Evolutionary conservation across 768 basidiomycete genomes (phyloP), one percentile per base, ranked within the genome.

Genomic region (Agaricus sinodeliciosus): DNA sequence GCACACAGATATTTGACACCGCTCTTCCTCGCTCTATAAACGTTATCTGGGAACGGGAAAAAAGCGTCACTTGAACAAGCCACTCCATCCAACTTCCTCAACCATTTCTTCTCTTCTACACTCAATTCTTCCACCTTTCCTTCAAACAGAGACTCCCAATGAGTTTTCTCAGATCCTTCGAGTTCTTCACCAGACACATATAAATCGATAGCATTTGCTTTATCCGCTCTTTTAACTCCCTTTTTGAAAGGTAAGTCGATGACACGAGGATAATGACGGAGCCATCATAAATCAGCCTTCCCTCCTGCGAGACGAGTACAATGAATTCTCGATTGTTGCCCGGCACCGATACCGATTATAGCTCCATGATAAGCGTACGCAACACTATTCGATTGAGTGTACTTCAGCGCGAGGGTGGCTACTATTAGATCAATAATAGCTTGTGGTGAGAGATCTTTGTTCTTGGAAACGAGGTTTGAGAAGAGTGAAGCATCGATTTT

Each of bases 271-370:
- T 98, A 94, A 73, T 98, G 94, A 11, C 96, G 86, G 51, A 98
- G 78, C 95, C 96, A 98, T 96, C 96, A 99, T 58, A 93, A 79
- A 71, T 99, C 96, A n/a, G 95, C 94, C 71, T 99, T 98, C 48
- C 85, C 82, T 3, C 96, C 96, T 2, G 96, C 96, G 42, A 99
- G 85, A 27, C 96, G 90, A 13, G 96, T 99, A 73, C 96, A 99
- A 74, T 99, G 96, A 64, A 99, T 99, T 37, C 96, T 90, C 4
- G 95, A 98, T 66, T 98, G 96, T 64, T 98, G 96, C 9, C 95
- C 96, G 0, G 96, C 96, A 28, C 96, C 96, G 43, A 97, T 86
- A 43, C 95, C 96, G 61, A 99, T 80, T 66, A 95, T 87, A 12
- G 94, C 84, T 11, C 96, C 96, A 62, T 83, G 86, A 62, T 83